Base-by-base conservation (phyloP, 2,329 filamentous ascomycete genomes). In the Cladosporium velox region DNA sequence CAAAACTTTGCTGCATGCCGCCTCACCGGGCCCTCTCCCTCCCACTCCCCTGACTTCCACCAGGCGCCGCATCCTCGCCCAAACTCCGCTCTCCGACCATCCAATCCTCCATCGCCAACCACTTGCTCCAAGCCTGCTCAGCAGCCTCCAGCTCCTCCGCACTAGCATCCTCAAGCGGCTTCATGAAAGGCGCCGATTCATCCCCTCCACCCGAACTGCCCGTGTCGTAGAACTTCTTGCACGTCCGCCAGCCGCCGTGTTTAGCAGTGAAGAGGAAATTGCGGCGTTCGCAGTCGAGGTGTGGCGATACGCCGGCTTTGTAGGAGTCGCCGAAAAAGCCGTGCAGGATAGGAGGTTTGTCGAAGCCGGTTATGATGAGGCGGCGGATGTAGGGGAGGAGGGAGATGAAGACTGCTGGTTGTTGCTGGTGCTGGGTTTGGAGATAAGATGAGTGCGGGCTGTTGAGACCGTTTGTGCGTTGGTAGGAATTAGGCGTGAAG, bases 301-400 rank as follows among this genome's bases (percentile, higher is more conserved):
- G 82, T 12, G 89, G 87, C 0, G 93, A 91, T 59, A 98, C 85
- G 1, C 95, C 95, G 24, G 86, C 82, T 38, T 82, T 79, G 91
- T 93, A 99, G 75, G 96, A 90, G 70, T 97, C 91, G n/a, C 95
- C 95, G 73, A 98, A 99, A 81, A 97, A 97, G 12, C 93, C 93
- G 75, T 97, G 92, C 67, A 99, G 82, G n/a, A 98, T 89, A 0
- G 88, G 88, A 0, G 91, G 88, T 49, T 88, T 89, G 77, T 98
- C 95, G 81, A 96, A 95, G 1, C 93, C 94, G 0, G 94, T 98
- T 18, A 92, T 92, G 57, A 98, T 88, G 2, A 98, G 85, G 18
- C 95, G 91, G 38, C 94, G 90, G 68, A 98, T 89, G 77, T 96
- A 99, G 0, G 95, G 94, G 4, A 95, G 86, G 12, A 97, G 83